phyloP scores from a whole-genome alignment of 257 asterid species.

The Nicotiana obtusifolia region DNA sequence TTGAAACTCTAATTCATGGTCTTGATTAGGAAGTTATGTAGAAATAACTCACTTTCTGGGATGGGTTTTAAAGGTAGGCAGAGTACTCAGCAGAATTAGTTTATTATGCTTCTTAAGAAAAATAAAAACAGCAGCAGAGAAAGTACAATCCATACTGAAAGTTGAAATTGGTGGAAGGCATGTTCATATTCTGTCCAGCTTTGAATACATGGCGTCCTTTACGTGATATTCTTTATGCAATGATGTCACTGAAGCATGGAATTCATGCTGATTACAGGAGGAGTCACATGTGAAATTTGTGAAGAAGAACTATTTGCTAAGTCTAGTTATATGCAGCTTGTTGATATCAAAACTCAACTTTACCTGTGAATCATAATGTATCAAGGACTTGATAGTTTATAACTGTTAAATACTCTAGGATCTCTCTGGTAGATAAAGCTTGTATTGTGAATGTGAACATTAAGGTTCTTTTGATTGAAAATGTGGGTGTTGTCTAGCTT shows the following conservation, averaged over 20 bases:
- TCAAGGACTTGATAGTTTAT: not conserved
- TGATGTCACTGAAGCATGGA: not conserved
- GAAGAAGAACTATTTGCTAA: not conserved
- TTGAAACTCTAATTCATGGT: slow-evolving; percentile 2
- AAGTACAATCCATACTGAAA: not conserved
- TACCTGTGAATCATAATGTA: not conserved
- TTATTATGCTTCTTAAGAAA: not conserved
- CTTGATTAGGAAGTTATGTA: not conserved
- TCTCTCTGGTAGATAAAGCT: not conserved
- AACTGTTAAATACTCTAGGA: not conserved
- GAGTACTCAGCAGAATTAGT: not conserved
- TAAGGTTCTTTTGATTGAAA: not conserved
- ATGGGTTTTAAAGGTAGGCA: not conserved
- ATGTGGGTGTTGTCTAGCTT: not conserved
- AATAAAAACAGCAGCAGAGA: not conserved
- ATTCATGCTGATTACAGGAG: slow-evolving; percentile 1
- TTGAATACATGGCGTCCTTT: not conserved
- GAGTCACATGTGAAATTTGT: not conserved
- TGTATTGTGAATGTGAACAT: too few relatives aligned
- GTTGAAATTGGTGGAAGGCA: not conserved
- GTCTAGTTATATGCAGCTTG: not conserved
- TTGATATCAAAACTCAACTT: not conserved
- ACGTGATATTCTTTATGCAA: not conserved
- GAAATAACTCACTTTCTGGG: not conserved
- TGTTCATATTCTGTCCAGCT: not conserved